A percentile compares a stretch with the other conserved stretches of the same genome.
Evolutionary conservation across 257 asterid genomes (phyloP).

Genomic region (Fraxinus quadrangulata): DNA sequence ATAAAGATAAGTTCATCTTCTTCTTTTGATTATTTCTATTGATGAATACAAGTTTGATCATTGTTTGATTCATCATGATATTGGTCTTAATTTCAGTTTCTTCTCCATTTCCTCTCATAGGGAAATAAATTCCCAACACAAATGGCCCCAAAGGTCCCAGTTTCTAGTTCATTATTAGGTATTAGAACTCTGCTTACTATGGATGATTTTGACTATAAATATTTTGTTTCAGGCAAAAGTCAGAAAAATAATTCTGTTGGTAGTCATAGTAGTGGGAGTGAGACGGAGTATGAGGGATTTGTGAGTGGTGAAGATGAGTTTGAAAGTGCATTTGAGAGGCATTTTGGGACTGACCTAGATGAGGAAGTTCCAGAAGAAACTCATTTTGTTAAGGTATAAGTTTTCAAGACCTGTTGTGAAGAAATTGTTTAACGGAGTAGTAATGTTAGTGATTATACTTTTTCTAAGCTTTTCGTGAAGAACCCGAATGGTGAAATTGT

Average conservation of each 20-base stretch:
- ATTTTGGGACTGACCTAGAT: too few relatives aligned
- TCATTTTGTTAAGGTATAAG: conserved; percentile 34
- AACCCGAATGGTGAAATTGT: conserved; percentile 32
- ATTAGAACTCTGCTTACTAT: conserved; percentile 85
- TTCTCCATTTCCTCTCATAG: too few relatives aligned
- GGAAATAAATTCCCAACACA: too few relatives aligned
- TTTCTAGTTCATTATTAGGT: conserved; percentile 50
- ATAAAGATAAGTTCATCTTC: too few relatives aligned
- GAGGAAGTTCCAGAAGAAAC: too few relatives aligned
- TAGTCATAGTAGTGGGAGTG: conserved; percentile 57
- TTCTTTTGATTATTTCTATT: too few relatives aligned
- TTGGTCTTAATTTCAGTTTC: too few relatives aligned
- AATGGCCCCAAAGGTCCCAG: conserved; percentile 44
- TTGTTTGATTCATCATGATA: too few relatives aligned
- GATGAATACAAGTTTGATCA: too few relatives aligned
- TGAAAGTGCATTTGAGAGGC: too few relatives aligned
- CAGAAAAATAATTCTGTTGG: conserved; percentile 32
- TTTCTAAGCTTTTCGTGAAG: conserved; percentile 38
- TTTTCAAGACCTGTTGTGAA: conserved; percentile 38
- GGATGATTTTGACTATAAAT: conserved; percentile 75
- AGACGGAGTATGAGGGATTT: conserved; percentile 48
- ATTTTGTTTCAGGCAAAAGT: conserved; percentile 41
- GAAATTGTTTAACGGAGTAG: conserved; percentile 24
- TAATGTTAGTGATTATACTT: conserved; percentile 20
- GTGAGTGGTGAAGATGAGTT: conserved; percentile 59